Base-by-base conservation (phyloP, 2,329 filamentous ascomycete genomes). In the Scopulariopsis brevicaulis region DNA sequence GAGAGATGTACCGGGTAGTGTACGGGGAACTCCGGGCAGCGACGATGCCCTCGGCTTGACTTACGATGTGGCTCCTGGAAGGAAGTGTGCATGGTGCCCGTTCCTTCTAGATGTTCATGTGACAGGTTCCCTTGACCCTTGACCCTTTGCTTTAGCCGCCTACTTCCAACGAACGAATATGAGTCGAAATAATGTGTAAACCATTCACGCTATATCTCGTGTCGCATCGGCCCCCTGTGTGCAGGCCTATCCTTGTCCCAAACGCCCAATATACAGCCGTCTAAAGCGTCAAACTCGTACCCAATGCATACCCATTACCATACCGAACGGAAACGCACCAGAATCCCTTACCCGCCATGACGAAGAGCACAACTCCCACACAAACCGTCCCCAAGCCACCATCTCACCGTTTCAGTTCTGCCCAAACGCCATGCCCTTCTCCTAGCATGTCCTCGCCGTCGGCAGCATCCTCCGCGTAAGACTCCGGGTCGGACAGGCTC, bases 1-100 rank as follows among this genome's bases (percentile, higher is more conserved):
- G 84, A 90, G 68, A 78, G 88, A 62, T 90, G 85, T 65, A 88
- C 86, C 1, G 79, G 81, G 10, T 87, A 50, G n/a, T 22, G n/a
- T 5, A 50, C 8, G 46, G 46, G 43, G 12, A 46, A 46, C 14
- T 32, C 8, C 8, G 28, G 34, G 37, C 37, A 18, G 37, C 37
- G 37, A 40, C 11, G 8, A 40, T 18, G 37, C 37, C 11, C 37
- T 18, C 37, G 12, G 12, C 37, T 40, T 40, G 37, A 14, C 12
- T 10, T 40, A 40, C 28, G 37, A 40, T 10, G 37, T 10, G 18
- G 37, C 37, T 14, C 37, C 12, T 18, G 37, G 37, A 4, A 8
- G 28, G 28, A 32, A 32, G 4, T 32, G 28, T 8, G 4, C 28
- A 32, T 32, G 28, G 8, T 32, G 28, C 4, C 28, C 28, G 8